Conservation (phyloP, 345 rosid genomes). For the Crucihimalaya himalaica region DNA sequence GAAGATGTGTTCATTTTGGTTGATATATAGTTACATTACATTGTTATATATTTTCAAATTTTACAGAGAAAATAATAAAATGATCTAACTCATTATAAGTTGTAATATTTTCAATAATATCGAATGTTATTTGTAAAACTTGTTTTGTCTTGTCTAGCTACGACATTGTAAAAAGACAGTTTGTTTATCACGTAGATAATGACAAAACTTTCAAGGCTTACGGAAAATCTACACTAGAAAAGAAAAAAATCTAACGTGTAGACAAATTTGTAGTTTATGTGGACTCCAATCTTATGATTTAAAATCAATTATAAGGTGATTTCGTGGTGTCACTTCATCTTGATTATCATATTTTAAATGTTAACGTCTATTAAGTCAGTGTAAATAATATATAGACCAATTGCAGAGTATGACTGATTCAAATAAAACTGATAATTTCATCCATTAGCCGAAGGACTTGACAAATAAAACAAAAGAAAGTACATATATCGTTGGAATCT, state of each 20-base stretch:
- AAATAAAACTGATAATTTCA: not conserved
- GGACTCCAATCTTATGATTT: conserved; percentile 20
- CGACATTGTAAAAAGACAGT: not conserved
- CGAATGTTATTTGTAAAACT: not conserved
- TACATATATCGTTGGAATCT: no score
- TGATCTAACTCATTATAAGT: not conserved
- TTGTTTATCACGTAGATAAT: not conserved
- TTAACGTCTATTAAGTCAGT: not conserved
- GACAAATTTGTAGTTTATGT: conserved; percentile 32
- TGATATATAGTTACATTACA: not conserved
- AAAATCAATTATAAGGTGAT: conserved; percentile 2
- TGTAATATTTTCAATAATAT: not conserved
- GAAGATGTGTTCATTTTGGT: not conserved
- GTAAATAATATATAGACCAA: conserved; percentile 18
- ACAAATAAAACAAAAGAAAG: not conserved
- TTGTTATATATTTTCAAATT: not conserved
- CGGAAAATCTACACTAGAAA: not conserved
- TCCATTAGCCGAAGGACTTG: not conserved
- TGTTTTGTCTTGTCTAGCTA: not conserved
- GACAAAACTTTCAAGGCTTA: conserved; percentile 27
- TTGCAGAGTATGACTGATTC: not conserved
- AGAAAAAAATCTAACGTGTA: conserved; percentile 20
- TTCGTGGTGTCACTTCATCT: conserved; percentile 17
- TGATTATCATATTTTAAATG: not conserved
- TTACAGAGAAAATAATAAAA: not conserved